These are phyloP conservation scores for Aphelidium insulamus DNA, from an alignment of 371 early-diverging fungal genomes.

Conservation along the genomic window DNA sequence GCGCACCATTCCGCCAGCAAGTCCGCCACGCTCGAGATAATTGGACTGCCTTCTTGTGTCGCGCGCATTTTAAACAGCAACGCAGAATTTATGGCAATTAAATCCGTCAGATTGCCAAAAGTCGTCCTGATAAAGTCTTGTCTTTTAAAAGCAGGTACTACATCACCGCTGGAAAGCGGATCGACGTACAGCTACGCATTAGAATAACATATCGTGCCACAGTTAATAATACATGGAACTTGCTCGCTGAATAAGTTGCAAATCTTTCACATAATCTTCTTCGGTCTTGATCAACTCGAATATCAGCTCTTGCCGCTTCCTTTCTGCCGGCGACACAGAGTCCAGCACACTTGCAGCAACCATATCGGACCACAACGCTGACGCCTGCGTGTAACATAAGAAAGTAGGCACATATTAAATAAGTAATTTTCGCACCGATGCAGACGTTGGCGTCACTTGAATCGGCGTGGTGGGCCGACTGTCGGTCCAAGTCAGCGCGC, in stretches of 20 bases:
- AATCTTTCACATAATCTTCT: conserved; percentile 66
- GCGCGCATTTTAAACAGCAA: conserved; percentile 34
- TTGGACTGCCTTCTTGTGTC: conserved; percentile 39
- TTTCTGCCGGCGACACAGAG: conserved; percentile 40
- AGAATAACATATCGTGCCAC: not conserved
- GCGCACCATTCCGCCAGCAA: conserved; percentile 46
- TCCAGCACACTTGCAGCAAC: conserved; percentile 45
- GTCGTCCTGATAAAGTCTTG: conserved; percentile 42
- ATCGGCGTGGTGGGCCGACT: conserved; percentile 52
- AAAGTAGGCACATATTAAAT: conserved; percentile 11
- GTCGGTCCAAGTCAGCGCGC: too few relatives aligned
- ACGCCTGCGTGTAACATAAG: conserved; percentile 10
- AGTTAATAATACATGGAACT: not conserved
- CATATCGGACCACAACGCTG: conserved; percentile 36
- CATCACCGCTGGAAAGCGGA: conserved; percentile 34
- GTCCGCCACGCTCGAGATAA: conserved; percentile 66
- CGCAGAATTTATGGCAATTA: conserved; percentile 38
- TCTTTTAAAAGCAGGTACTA: conserved; percentile 32
- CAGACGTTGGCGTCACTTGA: conserved; percentile 19
- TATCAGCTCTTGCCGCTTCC: conserved; percentile 72
- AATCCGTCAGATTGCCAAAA: conserved; percentile 56
- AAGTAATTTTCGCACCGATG: not conserved
- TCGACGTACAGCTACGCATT: conserved; percentile 34
- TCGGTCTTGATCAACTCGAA: conserved; percentile 77
- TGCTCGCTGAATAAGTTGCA: conserved; percentile 44